phyloP scores from a whole-genome alignment of 345 rosid species.

The Nasturtium officinale region DNA sequence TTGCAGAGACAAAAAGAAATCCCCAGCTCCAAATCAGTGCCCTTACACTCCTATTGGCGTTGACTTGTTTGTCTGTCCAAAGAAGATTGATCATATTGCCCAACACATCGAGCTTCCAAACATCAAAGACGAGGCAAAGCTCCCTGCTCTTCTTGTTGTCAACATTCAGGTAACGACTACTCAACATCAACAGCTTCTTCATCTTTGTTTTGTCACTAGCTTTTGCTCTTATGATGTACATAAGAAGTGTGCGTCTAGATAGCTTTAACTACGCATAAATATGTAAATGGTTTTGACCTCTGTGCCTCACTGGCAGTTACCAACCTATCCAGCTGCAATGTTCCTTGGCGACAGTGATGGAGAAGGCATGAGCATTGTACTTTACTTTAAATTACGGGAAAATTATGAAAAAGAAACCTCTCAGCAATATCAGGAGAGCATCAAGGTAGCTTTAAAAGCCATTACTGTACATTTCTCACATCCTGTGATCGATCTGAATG shows the following conservation, averaged over 20 bases:
- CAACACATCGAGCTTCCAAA: constrained; percentile 89
- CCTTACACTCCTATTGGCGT: constrained; percentile 81
- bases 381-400: constrained; percentile 73
- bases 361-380: constrained; percentile 93
- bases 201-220: neutral
- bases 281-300: constrained; percentile 2
- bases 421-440: constrained; percentile 62
- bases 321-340: constrained; percentile 91
- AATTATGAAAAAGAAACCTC: constrained; percentile 66
- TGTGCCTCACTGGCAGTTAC: constrained; percentile 56
- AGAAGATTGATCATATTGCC: constrained; percentile 87
- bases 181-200: constrained; percentile 10
- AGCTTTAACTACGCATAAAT: neutral
- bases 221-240: neutral
- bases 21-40: constrained; percentile 61
- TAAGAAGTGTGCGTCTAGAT: neutral
- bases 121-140: constrained; percentile 58
- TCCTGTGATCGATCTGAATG: constrained; percentile 1
- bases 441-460: constrained; percentile 55
- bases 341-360: constrained; percentile 87
- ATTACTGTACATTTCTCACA: neutral
- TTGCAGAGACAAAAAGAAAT: constrained; percentile 83
- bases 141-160: constrained; percentile 82
- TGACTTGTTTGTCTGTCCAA: constrained; percentile 71
- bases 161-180: constrained; percentile 74